Base-by-base conservation (phyloP, 2,329 filamentous ascomycete genomes). In the Aspergillus pseudoviridinutans region DNA sequence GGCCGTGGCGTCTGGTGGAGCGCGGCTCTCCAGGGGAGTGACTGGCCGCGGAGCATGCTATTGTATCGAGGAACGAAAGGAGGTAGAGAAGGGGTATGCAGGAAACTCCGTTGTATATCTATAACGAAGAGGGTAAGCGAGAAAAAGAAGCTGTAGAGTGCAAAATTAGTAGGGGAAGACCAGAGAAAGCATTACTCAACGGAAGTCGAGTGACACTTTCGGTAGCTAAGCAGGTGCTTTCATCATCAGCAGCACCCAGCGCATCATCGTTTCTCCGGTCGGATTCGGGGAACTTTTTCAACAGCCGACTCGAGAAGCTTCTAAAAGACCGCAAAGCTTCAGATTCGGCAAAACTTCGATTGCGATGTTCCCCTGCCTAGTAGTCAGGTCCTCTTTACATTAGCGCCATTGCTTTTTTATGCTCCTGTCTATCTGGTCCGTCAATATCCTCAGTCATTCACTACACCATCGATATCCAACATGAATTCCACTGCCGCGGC, bases 31-130 rank as follows among this genome's bases (percentile, higher is more conserved):
- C 85, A 88, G 76, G 84, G 83, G 69, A 87, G 75, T 64, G 82
- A 83, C 74, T 85, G 84, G 68, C 83, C 81, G 78, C 85, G 84
- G 72, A 86, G 79, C 86, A 88, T 88, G 74, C 76, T 82, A 69
- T 59, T 64, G 55, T 67, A 60, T 64, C 14, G 29, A 51, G 49
- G 47, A 42, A 51, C 38, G 28, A 50, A 55, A 58, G 51, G 29
- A 46, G 28, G 49, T 49, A 52, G 49, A 63, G 53, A 56, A 55
- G 47, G 50, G 50, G 47, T 50, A 55, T 56, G 55, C 59, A 53
- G 50, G 57, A 60, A 61, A 7, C 32, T 56, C 50, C 44, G 22
- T 46, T 47, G 20, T 25, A 6, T 27, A 47, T 24, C 12, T 22
- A 12, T 25, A 38, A 60, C 53, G 47, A 51, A 24, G 53, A 53